A percentile compares a stretch with the other conserved stretches of the same genome.
phyloP scores from a whole-genome alignment of 768 basidiomycete species.

The Russula dissimulans region DNA sequence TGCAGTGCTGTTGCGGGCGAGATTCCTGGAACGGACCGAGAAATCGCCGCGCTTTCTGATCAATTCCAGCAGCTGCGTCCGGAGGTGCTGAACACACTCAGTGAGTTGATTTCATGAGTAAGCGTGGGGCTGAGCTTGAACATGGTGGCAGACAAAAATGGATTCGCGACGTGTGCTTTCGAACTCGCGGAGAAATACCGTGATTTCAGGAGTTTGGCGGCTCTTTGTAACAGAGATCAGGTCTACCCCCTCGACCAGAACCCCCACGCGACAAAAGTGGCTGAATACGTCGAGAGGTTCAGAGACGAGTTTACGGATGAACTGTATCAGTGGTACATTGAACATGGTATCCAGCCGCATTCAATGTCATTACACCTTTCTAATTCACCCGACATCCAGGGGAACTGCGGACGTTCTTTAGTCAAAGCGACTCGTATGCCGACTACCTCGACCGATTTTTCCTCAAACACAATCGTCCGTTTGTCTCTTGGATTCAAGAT shows the following conservation, averaged over 20 bases:
- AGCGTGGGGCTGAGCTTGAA: not conserved
- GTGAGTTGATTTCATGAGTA: slow-evolving; percentile 36
- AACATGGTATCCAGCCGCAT: slow-evolving; percentile 50
- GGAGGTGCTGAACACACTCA: slow-evolving; percentile 67
- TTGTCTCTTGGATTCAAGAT: slow-evolving; percentile 84
- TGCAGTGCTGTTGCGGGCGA: slow-evolving; percentile 38
- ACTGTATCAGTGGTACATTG: slow-evolving; percentile 89
- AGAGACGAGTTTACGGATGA: slow-evolving; percentile 80
- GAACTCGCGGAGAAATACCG: slow-evolving; percentile 76
- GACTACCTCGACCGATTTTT: slow-evolving; percentile 69
- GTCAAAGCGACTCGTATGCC: slow-evolving; percentile 55
- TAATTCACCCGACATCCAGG: slow-evolving; percentile 33
- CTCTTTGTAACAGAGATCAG: slow-evolving; percentile 63
- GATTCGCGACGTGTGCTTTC: slow-evolving; percentile 63
- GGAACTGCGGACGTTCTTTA: slow-evolving; percentile 74
- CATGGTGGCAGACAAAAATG: slow-evolving; percentile 46
- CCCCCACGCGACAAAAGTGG: slow-evolving; percentile 52
- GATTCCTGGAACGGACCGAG: slow-evolving; percentile 43
- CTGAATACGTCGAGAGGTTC: slow-evolving; percentile 67
- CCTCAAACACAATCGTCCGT: slow-evolving; percentile 42
- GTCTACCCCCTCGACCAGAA: slow-evolving; percentile 59
- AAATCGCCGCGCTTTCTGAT: slow-evolving; percentile 50
- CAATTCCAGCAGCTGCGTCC: slow-evolving; percentile 66
- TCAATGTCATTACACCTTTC: not conserved
- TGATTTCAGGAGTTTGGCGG: slow-evolving; percentile 80